Conservation (phyloP, 2,329 filamentous ascomycete species). For the Neodidymelliopsis sp. region DNA sequence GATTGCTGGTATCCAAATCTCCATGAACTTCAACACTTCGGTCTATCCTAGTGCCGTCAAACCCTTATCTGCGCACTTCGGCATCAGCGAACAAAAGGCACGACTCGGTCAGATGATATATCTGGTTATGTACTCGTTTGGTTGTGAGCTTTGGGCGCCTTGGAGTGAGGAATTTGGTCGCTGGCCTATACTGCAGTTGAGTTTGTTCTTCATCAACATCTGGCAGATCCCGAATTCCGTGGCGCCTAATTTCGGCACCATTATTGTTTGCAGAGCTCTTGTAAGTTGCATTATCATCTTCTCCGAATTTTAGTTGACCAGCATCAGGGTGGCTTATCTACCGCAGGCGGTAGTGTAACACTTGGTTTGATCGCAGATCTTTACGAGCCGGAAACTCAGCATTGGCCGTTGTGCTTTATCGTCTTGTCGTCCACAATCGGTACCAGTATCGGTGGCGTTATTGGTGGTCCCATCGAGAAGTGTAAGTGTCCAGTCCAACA, state of each 20-base stretch:
- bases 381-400: constrained; percentile 65
- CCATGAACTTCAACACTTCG: constrained; percentile 65
- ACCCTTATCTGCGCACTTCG: constrained; percentile 66
- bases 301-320: constrained; percentile 66
- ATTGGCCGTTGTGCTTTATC: constrained; percentile 65
- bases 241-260: constrained; percentile 67
- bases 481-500: constrained; percentile 26
- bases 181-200: constrained; percentile 62
- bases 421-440: constrained; percentile 64
- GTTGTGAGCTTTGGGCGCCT: constrained; percentile 83
- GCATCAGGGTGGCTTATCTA: constrained; percentile 52
- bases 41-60: constrained; percentile 61
- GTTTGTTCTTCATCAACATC: constrained; percentile 67
- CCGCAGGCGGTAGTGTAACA: constrained; percentile 69
- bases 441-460: constrained; percentile 76
- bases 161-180: constrained; percentile 79
- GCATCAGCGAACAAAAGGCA: constrained; percentile 40
- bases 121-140: constrained; percentile 80
- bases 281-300: constrained; percentile 61
- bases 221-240: constrained; percentile 73
- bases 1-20: constrained; percentile 62
- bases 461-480: constrained; percentile 61
- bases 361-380: constrained; percentile 69
- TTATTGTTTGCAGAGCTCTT: constrained; percentile 65
- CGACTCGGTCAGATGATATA: constrained; percentile 57